Percentiles rank a stretch among this genome's conserved stretches.
Conservation (phyloP, 345 rosid species). For the Litchi chinensis region DNA sequence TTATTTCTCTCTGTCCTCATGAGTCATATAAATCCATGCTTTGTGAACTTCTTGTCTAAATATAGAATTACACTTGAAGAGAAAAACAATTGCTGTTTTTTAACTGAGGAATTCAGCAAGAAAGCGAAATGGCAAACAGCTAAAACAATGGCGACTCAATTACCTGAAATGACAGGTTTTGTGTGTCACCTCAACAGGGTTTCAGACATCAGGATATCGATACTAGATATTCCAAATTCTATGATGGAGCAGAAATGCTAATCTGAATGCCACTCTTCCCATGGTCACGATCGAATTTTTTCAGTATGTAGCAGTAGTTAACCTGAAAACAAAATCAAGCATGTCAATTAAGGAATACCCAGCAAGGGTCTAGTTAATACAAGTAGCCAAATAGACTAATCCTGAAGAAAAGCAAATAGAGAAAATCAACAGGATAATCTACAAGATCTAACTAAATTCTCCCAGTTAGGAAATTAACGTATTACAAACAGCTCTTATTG, state of each 20-base stretch:
- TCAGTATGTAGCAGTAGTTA: slow-evolving; percentile 70
- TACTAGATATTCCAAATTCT: slow-evolving; percentile 16
- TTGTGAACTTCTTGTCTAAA: background rate
- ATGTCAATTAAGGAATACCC: slow-evolving; percentile 21
- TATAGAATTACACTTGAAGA: slow-evolving; percentile 15
- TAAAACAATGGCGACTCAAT: slow-evolving; percentile 1
- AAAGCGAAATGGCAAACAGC: background rate
- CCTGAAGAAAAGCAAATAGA: background rate
- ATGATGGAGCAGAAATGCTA: slow-evolving; percentile 57
- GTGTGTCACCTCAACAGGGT: background rate
- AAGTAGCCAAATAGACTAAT: background rate
- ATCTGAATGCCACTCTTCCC: slow-evolving; percentile 60
- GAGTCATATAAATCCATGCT: background rate
- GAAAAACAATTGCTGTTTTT: slow-evolving; percentile 5
- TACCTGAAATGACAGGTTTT: slow-evolving; percentile 22
- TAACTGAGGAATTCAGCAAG: slow-evolving; percentile 16
- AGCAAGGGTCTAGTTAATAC: background rate
- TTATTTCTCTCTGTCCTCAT: slow-evolving; percentile 15
- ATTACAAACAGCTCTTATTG: too few relatives aligned
- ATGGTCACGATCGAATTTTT: slow-evolving; percentile 56
- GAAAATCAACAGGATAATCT: background rate
- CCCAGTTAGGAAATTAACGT: background rate
- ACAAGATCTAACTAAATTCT: background rate
- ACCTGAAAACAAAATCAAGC: slow-evolving; percentile 43
- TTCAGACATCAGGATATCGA: background rate